Conservation (phyloP, 2,329 filamentous ascomycete species). For the Fusarium citri region DNA sequence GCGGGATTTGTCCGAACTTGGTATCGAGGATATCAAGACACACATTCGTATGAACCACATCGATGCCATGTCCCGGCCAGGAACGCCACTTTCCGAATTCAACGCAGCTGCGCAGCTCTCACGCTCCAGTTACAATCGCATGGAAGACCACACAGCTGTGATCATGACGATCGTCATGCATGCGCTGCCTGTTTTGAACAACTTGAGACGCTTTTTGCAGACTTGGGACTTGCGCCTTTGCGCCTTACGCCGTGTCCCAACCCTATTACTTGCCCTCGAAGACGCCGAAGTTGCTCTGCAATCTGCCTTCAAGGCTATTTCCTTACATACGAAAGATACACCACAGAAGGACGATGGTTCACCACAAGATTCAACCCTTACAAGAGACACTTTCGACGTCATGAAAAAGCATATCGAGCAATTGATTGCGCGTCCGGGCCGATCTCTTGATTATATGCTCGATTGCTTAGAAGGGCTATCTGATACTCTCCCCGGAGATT, state of each 20-base stretch:
- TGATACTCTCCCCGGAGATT: slow-evolving; percentile 85
- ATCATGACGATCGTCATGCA: slow-evolving; percentile 93
- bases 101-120: slow-evolving; percentile 55
- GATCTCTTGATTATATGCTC: slow-evolving; percentile 83
- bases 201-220: slow-evolving; percentile 77
- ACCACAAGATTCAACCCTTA: slow-evolving; percentile 46
- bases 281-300: slow-evolving; percentile 73
- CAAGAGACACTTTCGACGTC: slow-evolving; percentile 63
- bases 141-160: slow-evolving; percentile 91
- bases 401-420: slow-evolving; percentile 73
- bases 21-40: slow-evolving; percentile 88
- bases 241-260: slow-evolving; percentile 79
- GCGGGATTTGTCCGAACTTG: slow-evolving; percentile 74
- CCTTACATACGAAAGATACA: slow-evolving; percentile 44
- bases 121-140: slow-evolving; percentile 69
- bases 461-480: slow-evolving; percentile 85
- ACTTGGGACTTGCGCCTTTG: slow-evolving; percentile 82
- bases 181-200: slow-evolving; percentile 82
- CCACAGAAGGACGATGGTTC: slow-evolving; percentile 29
- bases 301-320: slow-evolving; percentile 74
- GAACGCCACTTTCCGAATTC: slow-evolving; percentile 51
- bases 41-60: slow-evolving; percentile 87
- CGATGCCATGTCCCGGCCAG: slow-evolving; percentile 60
- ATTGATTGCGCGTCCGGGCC: slow-evolving; percentile 77
- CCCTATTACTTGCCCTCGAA: slow-evolving; percentile 73